These are phyloP conservation scores for Spinacia oleracea DNA, from an alignment of 179 eudicot genomes.

Conservation along the genomic window DNA sequence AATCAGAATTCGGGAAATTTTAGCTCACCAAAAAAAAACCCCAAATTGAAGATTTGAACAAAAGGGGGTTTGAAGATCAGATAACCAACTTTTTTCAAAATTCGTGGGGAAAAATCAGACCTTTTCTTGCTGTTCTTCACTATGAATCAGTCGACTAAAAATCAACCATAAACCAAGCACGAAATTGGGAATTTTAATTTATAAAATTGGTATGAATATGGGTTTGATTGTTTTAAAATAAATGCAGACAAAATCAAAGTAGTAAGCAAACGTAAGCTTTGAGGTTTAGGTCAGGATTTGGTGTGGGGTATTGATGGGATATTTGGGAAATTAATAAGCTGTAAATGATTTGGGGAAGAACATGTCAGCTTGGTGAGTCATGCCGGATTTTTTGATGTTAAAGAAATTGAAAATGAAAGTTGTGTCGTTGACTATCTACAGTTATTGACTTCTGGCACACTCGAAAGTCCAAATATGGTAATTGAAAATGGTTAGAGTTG, in stretches of 20 bases:
- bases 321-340: not conserved
- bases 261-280: not conserved
- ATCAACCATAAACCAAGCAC: not conserved
- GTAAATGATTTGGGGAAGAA: not conserved
- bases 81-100: no score
- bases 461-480: no score
- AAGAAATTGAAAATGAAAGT: not conserved
- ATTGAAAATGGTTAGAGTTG: no score
- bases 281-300: not conserved
- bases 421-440: not conserved
- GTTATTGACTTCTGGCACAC: not conserved
- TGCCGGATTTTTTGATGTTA: no score
- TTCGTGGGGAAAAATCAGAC: not conserved
- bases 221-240: not conserved
- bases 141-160: constrained; percentile 14
- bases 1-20: constrained; percentile 19
- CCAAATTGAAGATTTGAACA: constrained; percentile 18
- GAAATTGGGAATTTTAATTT: constrained; percentile 11
- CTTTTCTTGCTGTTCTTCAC: constrained; percentile 10
- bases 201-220: constrained; percentile 2
- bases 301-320: not conserved
- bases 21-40: constrained; percentile 19
- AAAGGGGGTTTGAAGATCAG: no score
- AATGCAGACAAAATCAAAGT: not conserved
- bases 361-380: not conserved